phyloP scores from a whole-genome alignment of 2,329 filamentous ascomycete species.

The Aspergillus sp. region DNA sequence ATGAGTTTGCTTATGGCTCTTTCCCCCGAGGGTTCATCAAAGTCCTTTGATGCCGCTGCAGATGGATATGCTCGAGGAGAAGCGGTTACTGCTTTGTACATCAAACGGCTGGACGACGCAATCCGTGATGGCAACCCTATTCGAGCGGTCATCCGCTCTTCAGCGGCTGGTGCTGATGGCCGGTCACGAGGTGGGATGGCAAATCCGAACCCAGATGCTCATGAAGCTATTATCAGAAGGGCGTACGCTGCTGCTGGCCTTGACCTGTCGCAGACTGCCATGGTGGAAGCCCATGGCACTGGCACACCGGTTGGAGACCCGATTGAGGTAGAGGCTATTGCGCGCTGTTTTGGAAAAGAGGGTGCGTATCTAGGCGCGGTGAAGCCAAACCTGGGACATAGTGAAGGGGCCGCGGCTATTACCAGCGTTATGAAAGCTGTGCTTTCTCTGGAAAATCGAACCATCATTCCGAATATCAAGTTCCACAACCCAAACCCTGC shows the following conservation, averaged over 20 bases:
- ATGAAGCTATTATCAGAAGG: constrained; percentile 5
- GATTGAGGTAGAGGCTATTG: constrained; percentile 8
- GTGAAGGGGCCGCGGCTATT: constrained; percentile 14
- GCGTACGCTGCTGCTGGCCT: neutral
- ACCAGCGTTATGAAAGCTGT: constrained; percentile 19
- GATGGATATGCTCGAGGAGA: constrained; percentile 35
- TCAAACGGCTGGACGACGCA: constrained; percentile 30
- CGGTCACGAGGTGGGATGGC: neutral
- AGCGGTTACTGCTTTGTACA: constrained; percentile 26
- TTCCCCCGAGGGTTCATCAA: constrained; percentile 26
- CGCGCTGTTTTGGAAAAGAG: neutral
- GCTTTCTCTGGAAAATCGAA: constrained; percentile 13
- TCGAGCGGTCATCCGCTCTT: constrained; percentile 28
- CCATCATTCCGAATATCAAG: constrained; percentile 15
- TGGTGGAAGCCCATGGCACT: constrained; percentile 8
- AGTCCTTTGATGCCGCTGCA: constrained; percentile 26
- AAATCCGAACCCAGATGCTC: neutral
- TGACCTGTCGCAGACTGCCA: neutral
- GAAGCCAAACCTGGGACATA: constrained; percentile 19
- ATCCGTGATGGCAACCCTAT: constrained; percentile 29
- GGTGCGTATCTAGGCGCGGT: neutral
- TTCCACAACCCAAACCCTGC: constrained; percentile 25
- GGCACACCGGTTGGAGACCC: constrained; percentile 13
- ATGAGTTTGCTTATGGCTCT: constrained; percentile 35
- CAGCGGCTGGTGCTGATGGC: constrained; percentile 25